Conservation (phyloP, 805 yeast species). For the Clavispora asparagi region DNA sequence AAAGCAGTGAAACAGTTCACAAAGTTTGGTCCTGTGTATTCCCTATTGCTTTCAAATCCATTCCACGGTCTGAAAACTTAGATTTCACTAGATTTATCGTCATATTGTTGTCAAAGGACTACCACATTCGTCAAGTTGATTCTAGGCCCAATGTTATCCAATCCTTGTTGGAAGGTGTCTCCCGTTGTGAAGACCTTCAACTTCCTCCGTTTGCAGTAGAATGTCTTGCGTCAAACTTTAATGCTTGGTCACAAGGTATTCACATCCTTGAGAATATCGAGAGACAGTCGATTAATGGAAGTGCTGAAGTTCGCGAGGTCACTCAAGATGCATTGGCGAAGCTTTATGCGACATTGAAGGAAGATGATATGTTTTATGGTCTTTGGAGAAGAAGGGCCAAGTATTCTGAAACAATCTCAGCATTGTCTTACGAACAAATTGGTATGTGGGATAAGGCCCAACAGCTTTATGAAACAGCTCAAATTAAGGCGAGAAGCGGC, state of each 20-base stretch:
- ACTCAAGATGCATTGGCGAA: conserved; percentile 89
- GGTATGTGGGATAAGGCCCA: conserved; percentile 95
- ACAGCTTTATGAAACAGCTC: conserved; percentile 92
- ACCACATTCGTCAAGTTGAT: conserved; percentile 86
- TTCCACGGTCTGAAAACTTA: conserved; percentile 73
- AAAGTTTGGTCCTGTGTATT: conserved; percentile 79
- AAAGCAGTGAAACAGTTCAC: conserved; percentile 73
- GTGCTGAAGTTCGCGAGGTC: conserved; percentile 71
- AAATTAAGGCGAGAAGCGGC: conserved; percentile 92
- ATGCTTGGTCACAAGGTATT: conserved; percentile 88
- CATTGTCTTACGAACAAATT: conserved; percentile 88
- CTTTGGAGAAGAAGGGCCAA: conserved; percentile 96
- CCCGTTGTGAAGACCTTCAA: conserved; percentile 64
- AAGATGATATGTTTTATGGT: conserved; percentile 96
- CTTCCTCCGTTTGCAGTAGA: conserved; percentile 93
- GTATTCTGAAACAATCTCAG: conserved; percentile 88
- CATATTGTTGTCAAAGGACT: conserved; percentile 78
- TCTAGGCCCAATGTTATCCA: conserved; percentile 83
- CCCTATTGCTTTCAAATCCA: conserved; percentile 71
- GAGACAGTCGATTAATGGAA: conserved; percentile 53
- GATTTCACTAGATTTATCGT: conserved; percentile 83
- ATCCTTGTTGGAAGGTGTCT: conserved; percentile 78
- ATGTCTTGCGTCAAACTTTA: conserved; percentile 78
- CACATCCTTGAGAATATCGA: conserved; percentile 74
- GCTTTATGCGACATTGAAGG: conserved; percentile 81